Evolutionary conservation across 2,329 filamentous ascomycete species (phyloP), one percentile per base, ranked within the genome.

Genomic region (Diplodia corticola): DNA sequence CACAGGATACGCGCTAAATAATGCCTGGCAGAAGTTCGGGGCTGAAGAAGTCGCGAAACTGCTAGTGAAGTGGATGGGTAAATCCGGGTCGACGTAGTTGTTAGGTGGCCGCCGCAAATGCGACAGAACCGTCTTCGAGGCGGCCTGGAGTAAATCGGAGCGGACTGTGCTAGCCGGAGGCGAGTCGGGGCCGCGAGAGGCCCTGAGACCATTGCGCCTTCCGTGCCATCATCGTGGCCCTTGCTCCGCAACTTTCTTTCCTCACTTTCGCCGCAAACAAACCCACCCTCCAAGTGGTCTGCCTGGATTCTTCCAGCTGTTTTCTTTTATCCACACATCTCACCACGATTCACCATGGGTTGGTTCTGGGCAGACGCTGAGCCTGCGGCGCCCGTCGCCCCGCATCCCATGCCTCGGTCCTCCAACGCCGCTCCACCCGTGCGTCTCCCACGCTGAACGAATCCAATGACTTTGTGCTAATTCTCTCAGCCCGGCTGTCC

Each of bases 301-400:
- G 12, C 22, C 54, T 15, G 20, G 28, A 24, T 17, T 46, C 46
- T 28, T 54, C n/a, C n/a, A n/a, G 9, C 26, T 24, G 0, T 59
- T 50, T 59, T 33, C 6, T 22, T 26, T 6, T 24, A 26, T 30
- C 30, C 2, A 48, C 15, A 4, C 53, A 4, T 4, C 7, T 46
- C 30, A 30, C 13, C 7, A 9, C 9, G 7, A 26, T 28, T 68
- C 70, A 77, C 22, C 51, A 90, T 90, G 88, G 88, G 88, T 73
- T 90, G 88, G 88, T 90, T 90, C 72, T 90, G 88, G 88, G 86
- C 87, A 79, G 86, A 89, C 68, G 73, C 80, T 22, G 75, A 80
- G 64, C 75, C 76, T 65, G 68, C 76, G 53, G 73, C 73, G 67
- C 75, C 79, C 61, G 20, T 76, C 68, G 80, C 81, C 69, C 82